Evolutionary conservation across 2,329 filamentous ascomycete genomes (phyloP).

Genomic region (Xylaria sp.): DNA sequence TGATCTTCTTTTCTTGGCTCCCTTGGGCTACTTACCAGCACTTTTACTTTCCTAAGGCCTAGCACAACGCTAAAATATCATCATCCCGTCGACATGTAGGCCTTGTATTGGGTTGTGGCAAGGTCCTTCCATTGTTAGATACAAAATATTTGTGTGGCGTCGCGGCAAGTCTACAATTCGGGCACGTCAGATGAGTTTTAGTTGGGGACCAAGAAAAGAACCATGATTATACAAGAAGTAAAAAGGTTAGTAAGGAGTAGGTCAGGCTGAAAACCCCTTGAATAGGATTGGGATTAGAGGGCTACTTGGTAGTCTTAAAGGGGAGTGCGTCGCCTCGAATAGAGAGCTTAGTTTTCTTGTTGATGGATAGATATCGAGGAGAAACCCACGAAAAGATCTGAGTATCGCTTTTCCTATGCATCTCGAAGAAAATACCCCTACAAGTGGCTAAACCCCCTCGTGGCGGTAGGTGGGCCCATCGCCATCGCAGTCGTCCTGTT

Average conservation of each 20-base stretch:
- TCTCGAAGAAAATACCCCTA: conserved; percentile 26
- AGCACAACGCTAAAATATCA: too few relatives aligned
- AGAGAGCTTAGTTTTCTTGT: background rate
- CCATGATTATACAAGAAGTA: background rate
- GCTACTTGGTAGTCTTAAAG: background rate
- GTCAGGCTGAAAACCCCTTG: background rate
- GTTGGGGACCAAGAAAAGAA: background rate
- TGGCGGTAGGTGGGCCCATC: conserved; percentile 21
- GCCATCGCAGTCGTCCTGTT: conserved; percentile 24
- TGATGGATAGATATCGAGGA: background rate
- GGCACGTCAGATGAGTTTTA: background rate
- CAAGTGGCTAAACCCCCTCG: conserved; percentile 31
- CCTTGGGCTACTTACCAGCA: too few relatives aligned
- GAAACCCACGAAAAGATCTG: background rate
- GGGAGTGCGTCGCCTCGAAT: background rate
- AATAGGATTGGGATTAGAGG: background rate
- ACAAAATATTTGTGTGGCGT: too few relatives aligned
- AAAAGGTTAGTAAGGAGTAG: background rate
- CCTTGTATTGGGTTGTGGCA: too few relatives aligned
- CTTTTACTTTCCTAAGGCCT: too few relatives aligned
- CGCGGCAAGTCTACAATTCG: background rate
- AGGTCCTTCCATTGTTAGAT: too few relatives aligned
- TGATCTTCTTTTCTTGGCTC: too few relatives aligned
- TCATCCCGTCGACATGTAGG: too few relatives aligned
- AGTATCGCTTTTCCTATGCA: conserved; percentile 20